Evolutionary conservation across 2,329 filamentous ascomycete species (phyloP).

Genomic region (Lasiodiplodia theobromae): DNA sequence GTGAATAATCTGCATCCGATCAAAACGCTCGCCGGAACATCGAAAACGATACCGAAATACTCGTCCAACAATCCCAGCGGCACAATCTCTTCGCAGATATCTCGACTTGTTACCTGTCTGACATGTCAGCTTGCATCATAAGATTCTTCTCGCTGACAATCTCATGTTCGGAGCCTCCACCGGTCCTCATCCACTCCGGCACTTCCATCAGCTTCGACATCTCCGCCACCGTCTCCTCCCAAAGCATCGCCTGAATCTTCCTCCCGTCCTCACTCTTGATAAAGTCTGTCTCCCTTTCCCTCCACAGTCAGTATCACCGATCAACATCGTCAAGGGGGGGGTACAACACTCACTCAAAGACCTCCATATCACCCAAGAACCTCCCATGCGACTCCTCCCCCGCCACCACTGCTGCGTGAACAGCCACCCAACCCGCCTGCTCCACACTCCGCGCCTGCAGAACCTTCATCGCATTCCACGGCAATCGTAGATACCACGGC

Average conservation of each 20-base stretch:
- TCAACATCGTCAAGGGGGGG: background rate
- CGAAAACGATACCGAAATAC: background rate
- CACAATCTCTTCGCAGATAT: background rate
- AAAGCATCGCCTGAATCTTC: slow-evolving; percentile 3
- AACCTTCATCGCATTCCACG: background rate
- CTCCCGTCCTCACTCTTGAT: background rate
- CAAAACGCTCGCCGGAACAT: background rate
- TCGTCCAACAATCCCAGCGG: background rate
- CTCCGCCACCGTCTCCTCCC: slow-evolving; percentile 10
- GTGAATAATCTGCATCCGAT: background rate
- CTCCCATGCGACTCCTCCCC: slow-evolving; percentile 4
- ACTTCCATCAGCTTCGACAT: slow-evolving; percentile 16
- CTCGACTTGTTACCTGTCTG: background rate
- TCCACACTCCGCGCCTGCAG: background rate
- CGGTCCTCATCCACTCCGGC: background rate
- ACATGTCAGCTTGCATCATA: background rate
- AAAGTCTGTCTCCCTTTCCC: background rate
- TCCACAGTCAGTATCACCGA: background rate
- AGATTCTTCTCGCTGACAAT: background rate
- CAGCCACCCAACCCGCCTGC: slow-evolving; percentile 5
- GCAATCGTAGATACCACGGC: slow-evolving; percentile 19
- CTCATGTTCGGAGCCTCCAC: background rate
- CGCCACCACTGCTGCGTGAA: background rate
- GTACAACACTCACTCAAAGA: slow-evolving; percentile 4
- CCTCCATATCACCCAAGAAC: slow-evolving; percentile 4